Base-by-base conservation (phyloP, 1,284 basidiomycete species). In the Salmacisia buchloeana region DNA sequence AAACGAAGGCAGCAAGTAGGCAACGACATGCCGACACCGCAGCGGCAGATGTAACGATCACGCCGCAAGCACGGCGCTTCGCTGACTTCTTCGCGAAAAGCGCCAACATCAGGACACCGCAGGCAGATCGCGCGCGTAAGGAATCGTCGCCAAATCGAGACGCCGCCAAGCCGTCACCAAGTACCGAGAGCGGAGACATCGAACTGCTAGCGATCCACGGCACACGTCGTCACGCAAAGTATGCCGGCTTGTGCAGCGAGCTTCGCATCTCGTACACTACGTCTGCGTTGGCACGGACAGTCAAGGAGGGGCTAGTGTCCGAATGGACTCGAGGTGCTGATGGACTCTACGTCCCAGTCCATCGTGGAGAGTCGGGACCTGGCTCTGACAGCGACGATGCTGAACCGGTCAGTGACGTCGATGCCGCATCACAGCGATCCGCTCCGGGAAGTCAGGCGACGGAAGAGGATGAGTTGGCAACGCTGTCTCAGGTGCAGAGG, bases 31-130 rank as follows among this genome's bases (percentile, higher is more conserved):
- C n/a, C 45, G 45, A 25, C 45, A 25, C 49, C 49, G n/a, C n/a
- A n/a, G n/a, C n/a, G n/a, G n/a, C 25, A 54, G 49, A 54, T 31
- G 27, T 54, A 27, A 54, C 49, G 34, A 54, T 54, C 49, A 54
- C 49, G 10, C 49, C 49, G 12, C 49, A 54, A 18, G 49, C 49
- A 3, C 31, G 49, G 21, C 49, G 49, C 18, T 54, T 54, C 15
- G 49, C 49, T 9, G 49, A 54, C 31, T 54, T 54, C 49, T 54
- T 54, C 49, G 49, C 31, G 27, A 54, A 54, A 31, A 33, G 29
- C 18, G 49, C 34, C 4, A 29, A 54, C 13, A 12, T 54, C 27
- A 33, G n/a, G 6, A 54, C 49, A 33, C 49, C 49, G 18, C 41
- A 43, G 41, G 15, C 41, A 43, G 41, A 7, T 9, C 15, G 12